These are phyloP conservation scores for Glomus cerebriforme DNA, from an alignment of 192 early-diverging fungal genomes.

Conservation along the genomic window DNA sequence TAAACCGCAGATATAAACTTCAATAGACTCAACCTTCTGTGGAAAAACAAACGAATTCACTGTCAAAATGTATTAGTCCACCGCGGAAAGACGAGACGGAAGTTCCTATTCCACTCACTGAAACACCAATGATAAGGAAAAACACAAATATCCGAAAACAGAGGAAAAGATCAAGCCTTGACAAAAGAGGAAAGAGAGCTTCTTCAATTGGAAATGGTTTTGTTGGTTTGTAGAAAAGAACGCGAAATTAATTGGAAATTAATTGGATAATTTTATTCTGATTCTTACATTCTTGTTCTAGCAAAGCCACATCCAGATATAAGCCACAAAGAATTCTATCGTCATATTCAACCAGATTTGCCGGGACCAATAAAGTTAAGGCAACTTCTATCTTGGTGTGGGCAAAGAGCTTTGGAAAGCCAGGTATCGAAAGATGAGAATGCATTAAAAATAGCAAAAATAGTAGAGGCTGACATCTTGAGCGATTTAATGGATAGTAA, in stretches of 20 bases:
- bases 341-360: constrained; percentile 66
- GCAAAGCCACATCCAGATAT: constrained; percentile 65
- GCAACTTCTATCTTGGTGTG: constrained; percentile 72
- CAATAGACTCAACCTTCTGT: not conserved
- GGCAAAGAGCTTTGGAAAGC: constrained; percentile 41
- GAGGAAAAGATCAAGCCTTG: constrained; percentile 55
- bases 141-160: constrained; percentile 24
- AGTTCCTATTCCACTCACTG: constrained; percentile 29
- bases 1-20: not conserved
- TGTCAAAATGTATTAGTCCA: not conserved
- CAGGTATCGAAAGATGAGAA: constrained; percentile 9
- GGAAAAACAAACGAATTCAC: not conserved
- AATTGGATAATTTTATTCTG: not conserved
- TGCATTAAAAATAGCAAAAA: constrained; percentile 34
- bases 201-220: constrained; percentile 60
- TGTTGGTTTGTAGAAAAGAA: constrained; percentile 27
- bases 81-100: not conserved
- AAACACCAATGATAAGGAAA: constrained; percentile 28
- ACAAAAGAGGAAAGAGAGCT: constrained; percentile 57
- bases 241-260: not conserved
- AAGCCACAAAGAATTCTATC: constrained; percentile 58
- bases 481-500: constrained; percentile 34
- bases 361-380: constrained; percentile 66
- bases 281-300: constrained; percentile 20
- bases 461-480: constrained; percentile 47